Conservation (phyloP, 768 basidiomycete species). For the Amanita pseudoporphyria region DNA sequence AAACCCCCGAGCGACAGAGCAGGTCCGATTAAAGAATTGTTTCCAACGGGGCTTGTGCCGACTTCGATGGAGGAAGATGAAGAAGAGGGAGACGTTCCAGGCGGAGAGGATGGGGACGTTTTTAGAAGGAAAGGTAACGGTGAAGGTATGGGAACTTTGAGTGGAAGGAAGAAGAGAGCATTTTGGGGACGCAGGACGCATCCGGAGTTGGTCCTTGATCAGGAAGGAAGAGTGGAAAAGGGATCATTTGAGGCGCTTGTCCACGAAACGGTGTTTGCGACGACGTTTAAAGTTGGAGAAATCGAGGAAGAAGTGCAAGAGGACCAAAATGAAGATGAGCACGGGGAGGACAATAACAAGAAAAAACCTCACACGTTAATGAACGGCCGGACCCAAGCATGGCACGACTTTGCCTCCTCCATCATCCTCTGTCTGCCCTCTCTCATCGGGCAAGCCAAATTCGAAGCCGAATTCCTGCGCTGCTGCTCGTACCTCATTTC, state of each 20-base stretch:
- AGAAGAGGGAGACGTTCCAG: slow-evolving; percentile 9
- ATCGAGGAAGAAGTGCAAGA: neutral
- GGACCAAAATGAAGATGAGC: slow-evolving; percentile 7
- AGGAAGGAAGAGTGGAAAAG: slow-evolving; percentile 37
- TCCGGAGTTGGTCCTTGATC: slow-evolving; percentile 46
- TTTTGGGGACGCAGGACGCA: slow-evolving; percentile 76
- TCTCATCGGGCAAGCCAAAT: slow-evolving; percentile 40
- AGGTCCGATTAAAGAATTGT: slow-evolving; percentile 60
- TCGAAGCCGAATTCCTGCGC: slow-evolving; percentile 63
- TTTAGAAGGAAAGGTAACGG: slow-evolving; percentile 26
- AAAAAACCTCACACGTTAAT: slow-evolving; percentile 2
- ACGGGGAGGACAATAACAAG: slow-evolving; percentile 11
- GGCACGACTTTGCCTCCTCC: slow-evolving; percentile 57
- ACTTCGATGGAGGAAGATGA: slow-evolving; percentile 36
- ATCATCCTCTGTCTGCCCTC: slow-evolving; percentile 53
- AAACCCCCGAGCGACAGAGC: slow-evolving; percentile 69
- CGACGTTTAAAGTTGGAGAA: slow-evolving; percentile 35
- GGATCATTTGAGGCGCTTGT: slow-evolving; percentile 73
- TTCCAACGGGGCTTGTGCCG: slow-evolving; percentile 56
- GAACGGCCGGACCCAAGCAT: slow-evolving; percentile 21
- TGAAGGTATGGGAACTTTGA: slow-evolving; percentile 10
- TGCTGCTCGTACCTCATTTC: slow-evolving; percentile 57
- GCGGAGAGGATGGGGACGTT: slow-evolving; percentile 7
- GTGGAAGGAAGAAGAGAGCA: slow-evolving; percentile 48
- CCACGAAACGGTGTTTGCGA: slow-evolving; percentile 76